These are phyloP conservation scores for Calocybe cyanea DNA, from an alignment of 768 basidiomycete genomes.

Conservation along the genomic window DNA sequence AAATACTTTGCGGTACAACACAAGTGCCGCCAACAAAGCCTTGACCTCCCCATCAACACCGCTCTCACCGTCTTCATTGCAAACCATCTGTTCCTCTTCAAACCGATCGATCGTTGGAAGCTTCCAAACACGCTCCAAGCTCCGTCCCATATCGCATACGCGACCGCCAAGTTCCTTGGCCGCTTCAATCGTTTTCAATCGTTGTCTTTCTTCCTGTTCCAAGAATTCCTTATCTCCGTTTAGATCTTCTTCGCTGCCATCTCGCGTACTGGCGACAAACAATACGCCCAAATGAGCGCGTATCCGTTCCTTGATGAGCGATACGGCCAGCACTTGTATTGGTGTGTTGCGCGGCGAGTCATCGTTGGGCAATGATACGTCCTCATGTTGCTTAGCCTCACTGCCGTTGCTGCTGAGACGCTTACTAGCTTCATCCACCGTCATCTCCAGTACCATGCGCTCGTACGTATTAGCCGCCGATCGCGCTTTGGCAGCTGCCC, in stretches of 20 bases:
- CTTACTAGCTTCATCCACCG: slow-evolving; percentile 49
- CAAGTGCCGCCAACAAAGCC: slow-evolving; percentile 53
- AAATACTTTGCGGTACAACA: slow-evolving; percentile 63
- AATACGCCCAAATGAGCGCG: slow-evolving; percentile 47
- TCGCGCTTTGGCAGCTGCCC: slow-evolving; percentile 22
- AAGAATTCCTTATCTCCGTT: slow-evolving; percentile 25
- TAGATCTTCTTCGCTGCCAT: slow-evolving; percentile 27
- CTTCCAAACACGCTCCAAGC: slow-evolving; percentile 57
- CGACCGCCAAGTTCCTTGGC: slow-evolving; percentile 62
- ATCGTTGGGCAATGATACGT: slow-evolving; percentile 13
- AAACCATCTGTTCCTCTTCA: slow-evolving; percentile 14
- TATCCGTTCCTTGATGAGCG: slow-evolving; percentile 48
- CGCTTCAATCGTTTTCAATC: slow-evolving; percentile 49
- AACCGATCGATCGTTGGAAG: slow-evolving; percentile 12
- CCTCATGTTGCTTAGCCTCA: slow-evolving; percentile 7
- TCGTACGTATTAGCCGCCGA: slow-evolving; percentile 40
- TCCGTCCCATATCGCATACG: slow-evolving; percentile 48
- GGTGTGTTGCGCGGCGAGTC: slow-evolving; percentile 26
- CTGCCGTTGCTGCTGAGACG: slow-evolving; percentile 33
- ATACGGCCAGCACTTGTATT: slow-evolving; percentile 47
- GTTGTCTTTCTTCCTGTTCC: slow-evolving; percentile 27
- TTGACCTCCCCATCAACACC: slow-evolving; percentile 38
- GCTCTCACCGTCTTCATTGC: slow-evolving; percentile 18
- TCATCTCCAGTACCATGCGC: slow-evolving; percentile 49
- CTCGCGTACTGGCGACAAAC: slow-evolving; percentile 43